Percentiles rank a stretch among this genome's conserved stretches.
phyloP scores from a whole-genome alignment of 805 yeast genomes.

The Debaryomyces hansenii region DNA sequence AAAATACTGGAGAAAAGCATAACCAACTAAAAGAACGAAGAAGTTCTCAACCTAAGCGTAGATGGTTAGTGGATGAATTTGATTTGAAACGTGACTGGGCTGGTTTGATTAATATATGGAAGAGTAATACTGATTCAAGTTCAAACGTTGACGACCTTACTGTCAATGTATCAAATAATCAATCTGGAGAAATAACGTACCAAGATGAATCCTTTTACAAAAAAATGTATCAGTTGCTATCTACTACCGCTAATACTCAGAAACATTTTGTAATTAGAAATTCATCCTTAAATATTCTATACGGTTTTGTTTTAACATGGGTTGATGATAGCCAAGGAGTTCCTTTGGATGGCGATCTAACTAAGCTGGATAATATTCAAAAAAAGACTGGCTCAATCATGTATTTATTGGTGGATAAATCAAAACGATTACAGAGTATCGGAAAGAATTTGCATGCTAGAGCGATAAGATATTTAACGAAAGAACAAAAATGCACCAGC shows the following conservation, averaged over 20 bases:
- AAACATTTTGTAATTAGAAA: conserved; percentile 58
- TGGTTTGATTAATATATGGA: conserved; percentile 46
- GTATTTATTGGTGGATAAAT: conserved; percentile 51
- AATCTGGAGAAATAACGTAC: conserved; percentile 17
- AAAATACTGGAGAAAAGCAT: background rate
- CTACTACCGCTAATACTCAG: conserved; percentile 28
- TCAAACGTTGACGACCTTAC: conserved; percentile 8
- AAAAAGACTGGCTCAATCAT: conserved; percentile 42
- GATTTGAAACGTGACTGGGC: conserved; percentile 50
- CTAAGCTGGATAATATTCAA: conserved; percentile 7
- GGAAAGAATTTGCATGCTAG: conserved; percentile 54
- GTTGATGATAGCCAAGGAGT: conserved; percentile 28
- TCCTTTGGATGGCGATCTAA: conserved; percentile 11
- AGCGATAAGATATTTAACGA: conserved; percentile 49
- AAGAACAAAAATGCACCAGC: conserved; percentile 40
- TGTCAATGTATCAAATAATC: conserved; percentile 10
- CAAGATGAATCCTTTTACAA: conserved; percentile 28
- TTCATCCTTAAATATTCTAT: conserved; percentile 52
- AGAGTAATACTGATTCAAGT: conserved; percentile 27
- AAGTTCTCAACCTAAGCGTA: conserved; percentile 29
- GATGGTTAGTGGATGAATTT: conserved; percentile 61
- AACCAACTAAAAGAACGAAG: conserved; percentile 11
- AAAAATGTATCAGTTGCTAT: conserved; percentile 30
- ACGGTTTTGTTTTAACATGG: conserved; percentile 59
- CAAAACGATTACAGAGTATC: conserved; percentile 54